A percentile compares a stretch with the other conserved stretches of the same genome.
These are phyloP conservation scores for Zhuliangozyma blackwelliae DNA, from an alignment of 1,139 yeast species.

Conservation along the genomic window DNA sequence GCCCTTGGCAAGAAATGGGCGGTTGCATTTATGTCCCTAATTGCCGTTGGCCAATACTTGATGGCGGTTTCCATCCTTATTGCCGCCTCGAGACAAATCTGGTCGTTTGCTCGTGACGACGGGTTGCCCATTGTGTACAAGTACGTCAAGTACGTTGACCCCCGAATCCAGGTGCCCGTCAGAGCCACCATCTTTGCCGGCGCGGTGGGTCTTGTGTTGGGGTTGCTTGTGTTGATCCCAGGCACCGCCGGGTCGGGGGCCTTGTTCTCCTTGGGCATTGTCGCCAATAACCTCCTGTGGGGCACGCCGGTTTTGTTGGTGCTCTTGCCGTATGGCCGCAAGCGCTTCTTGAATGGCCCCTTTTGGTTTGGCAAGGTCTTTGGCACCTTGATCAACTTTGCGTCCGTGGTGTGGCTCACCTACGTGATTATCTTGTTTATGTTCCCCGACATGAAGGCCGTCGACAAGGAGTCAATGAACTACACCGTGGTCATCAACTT, in stretches of 20 bases:
- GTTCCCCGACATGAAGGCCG: constrained; percentile 32
- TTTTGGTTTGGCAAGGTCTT: constrained; percentile 52
- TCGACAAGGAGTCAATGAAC: constrained; percentile 30
- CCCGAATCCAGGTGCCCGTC: constrained; percentile 50
- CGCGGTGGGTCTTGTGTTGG: constrained; percentile 43
- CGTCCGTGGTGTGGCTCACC: constrained; percentile 23
- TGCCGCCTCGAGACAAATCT: constrained; percentile 36
- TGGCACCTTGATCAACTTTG: constrained; percentile 31
- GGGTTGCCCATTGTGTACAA: constrained; percentile 40
- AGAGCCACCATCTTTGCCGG: constrained; percentile 59
- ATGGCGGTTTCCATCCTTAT: constrained; percentile 50
- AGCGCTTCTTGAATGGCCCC: constrained; percentile 56
- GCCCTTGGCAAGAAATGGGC: constrained; percentile 71
- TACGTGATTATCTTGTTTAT: constrained; percentile 34
- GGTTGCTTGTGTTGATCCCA: constrained; percentile 56
- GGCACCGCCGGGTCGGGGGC: constrained; percentile 55
- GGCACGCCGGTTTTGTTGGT: constrained; percentile 34
- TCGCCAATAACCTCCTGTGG: constrained; percentile 42
- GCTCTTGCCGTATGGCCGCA: constrained; percentile 37
- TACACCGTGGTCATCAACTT: constrained; percentile 32
- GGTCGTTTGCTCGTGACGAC: constrained; percentile 40
- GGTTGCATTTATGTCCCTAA: constrained; percentile 56
- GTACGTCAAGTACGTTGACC: constrained; percentile 50
- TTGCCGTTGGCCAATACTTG: constrained; percentile 57
- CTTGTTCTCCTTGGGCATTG: constrained; percentile 46